Evolutionary conservation across 768 basidiomycete genomes (phyloP).

Genomic region (Holtermanniella nyarrowii): DNA sequence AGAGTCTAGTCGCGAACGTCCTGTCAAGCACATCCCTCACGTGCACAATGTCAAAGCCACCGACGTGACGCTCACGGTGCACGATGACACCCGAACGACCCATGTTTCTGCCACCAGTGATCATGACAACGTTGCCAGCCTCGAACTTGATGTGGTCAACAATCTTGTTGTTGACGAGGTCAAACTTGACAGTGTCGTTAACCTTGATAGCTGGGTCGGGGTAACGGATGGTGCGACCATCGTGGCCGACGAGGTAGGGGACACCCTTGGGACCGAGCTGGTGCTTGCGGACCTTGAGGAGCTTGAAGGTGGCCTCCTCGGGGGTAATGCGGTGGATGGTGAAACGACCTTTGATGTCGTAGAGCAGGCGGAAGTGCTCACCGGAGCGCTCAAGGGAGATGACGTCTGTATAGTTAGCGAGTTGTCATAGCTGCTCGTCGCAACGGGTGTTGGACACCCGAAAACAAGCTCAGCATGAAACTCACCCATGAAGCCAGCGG

Average conservation of each 20-base stretch:
- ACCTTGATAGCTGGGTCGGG: constrained; percentile 90
- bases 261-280: constrained; percentile 88
- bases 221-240: constrained; percentile 98
- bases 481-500: constrained; percentile 93
- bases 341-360: constrained; percentile 99
- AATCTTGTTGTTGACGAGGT: constrained; percentile 90
- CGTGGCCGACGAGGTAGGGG: constrained; percentile 95
- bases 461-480: constrained; percentile 18
- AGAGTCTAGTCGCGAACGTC: constrained; percentile 92
- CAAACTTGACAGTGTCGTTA: constrained; percentile 97
- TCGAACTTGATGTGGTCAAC: constrained; percentile 86
- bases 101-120: constrained; percentile 99
- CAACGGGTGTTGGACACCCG: background rate
- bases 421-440: background rate
- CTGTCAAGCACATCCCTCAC: constrained; percentile 90
- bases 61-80: constrained; percentile 92
- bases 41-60: constrained; percentile 98
- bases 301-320: constrained; percentile 94
- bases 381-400: constrained; percentile 94
- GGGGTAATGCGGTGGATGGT: constrained; percentile 98
- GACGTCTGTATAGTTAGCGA: constrained; percentile 58
- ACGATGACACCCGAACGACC: constrained; percentile 93
- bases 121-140: constrained; percentile 90
- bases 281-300: constrained; percentile 75
- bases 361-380: constrained; percentile 98